A percentile compares a stretch with the other conserved stretches of the same genome.
Conservation (phyloP, 257 asterid species). For the Przewalskia tangutica region DNA sequence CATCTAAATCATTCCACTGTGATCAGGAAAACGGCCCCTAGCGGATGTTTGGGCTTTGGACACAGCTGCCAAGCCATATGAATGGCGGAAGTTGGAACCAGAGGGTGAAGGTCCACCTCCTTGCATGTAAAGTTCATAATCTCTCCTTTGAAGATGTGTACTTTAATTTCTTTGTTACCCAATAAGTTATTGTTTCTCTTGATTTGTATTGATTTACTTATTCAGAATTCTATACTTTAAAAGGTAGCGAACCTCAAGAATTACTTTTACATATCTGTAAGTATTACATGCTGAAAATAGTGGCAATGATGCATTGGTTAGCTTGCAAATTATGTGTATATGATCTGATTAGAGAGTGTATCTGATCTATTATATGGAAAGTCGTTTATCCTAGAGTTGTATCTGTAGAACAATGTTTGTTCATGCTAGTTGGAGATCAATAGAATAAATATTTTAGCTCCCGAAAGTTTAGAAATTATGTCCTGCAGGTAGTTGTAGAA, state of each 20-base stretch:
- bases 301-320: neutral
- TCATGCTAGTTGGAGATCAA: neutral
- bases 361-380: neutral
- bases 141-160: neutral
- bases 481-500: neutral
- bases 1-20: neutral
- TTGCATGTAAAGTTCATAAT: slow-evolving; percentile 67
- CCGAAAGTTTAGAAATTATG: neutral
- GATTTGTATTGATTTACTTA: neutral
- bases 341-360: neutral
- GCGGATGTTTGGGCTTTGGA: slow-evolving; percentile 99
- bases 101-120: slow-evolving; percentile 99
- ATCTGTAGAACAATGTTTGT: neutral
- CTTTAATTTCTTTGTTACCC: neutral
- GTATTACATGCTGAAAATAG: neutral
- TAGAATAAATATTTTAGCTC: neutral
- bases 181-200: neutral
- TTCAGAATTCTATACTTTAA: neutral
- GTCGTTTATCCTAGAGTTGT: neutral
- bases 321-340: neutral
- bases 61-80: slow-evolving; percentile 99
- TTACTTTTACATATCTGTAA: slow-evolving; percentile 1
- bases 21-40: slow-evolving; percentile 86
- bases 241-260: neutral
- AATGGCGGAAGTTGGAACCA: slow-evolving; percentile 98